Conservation (phyloP, 2,329 filamentous ascomycete genomes). For the Cladosporium oxysporum region DNA sequence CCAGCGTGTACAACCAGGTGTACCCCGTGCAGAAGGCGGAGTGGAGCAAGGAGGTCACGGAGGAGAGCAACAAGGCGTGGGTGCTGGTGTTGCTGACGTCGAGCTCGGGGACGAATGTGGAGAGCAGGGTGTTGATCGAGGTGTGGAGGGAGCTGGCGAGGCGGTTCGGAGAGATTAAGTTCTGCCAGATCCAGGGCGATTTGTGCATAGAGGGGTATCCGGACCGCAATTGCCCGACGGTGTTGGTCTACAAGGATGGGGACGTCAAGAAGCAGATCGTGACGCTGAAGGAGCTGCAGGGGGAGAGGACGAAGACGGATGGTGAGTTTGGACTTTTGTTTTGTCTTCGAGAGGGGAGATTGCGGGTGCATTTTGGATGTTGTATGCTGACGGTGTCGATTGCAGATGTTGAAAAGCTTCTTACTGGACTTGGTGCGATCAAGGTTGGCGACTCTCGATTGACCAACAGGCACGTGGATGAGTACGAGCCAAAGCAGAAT, state of each 20-base stretch:
- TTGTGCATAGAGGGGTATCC: constrained; percentile 97
- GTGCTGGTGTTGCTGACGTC: constrained; percentile 81
- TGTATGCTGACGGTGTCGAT: not conserved
- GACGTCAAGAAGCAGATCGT: constrained; percentile 91
- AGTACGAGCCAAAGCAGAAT: constrained; percentile 55
- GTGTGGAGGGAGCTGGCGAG: constrained; percentile 81
- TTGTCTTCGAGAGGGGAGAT: not conserved
- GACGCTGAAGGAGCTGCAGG: constrained; percentile 78
- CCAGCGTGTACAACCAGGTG: constrained; percentile 82
- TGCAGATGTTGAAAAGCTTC: constrained; percentile 72
- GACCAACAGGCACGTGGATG: constrained; percentile 59
- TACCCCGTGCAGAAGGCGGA: constrained; percentile 95
- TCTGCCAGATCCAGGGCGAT: constrained; percentile 89
- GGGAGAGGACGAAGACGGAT: constrained; percentile 60
- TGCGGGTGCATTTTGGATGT: not conserved
- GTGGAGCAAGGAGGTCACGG: constrained; percentile 87
- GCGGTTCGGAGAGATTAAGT: constrained; percentile 93
- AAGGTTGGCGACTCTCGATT: constrained; percentile 77
- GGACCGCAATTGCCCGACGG: constrained; percentile 90
- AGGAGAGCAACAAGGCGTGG: constrained; percentile 71
- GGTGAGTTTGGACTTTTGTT: constrained; percentile 51
- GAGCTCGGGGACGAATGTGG: constrained; percentile 74
- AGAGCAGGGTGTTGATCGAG: constrained; percentile 80
- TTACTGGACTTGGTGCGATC: constrained; percentile 81
- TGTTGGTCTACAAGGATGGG: constrained; percentile 87